A percentile compares a stretch with the other conserved stretches of the same genome.
Evolutionary conservation across 768 basidiomycete genomes (phyloP).

Genomic region (Pleurotus cornucopiae): DNA sequence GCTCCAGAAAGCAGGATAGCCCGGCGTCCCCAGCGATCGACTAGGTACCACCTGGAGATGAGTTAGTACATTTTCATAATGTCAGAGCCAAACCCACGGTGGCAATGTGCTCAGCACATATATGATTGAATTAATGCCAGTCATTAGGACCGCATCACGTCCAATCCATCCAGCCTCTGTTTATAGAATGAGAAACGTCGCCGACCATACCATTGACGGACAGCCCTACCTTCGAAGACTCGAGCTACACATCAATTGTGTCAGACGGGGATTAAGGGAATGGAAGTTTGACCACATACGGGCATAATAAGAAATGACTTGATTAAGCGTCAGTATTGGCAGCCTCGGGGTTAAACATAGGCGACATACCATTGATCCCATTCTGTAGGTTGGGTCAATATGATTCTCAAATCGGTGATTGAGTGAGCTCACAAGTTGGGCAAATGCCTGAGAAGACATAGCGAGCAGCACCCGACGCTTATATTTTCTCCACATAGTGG

Average conservation of each 20-base stretch:
- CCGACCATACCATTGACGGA: not conserved
- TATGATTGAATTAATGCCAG: conserved; percentile 86
- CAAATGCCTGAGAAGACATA: conserved; percentile 94
- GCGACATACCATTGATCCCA: conserved; percentile 79
- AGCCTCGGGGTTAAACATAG: conserved; percentile 8
- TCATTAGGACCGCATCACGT: conserved; percentile 91
- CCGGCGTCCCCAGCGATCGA: conserved; percentile 88
- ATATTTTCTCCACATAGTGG: conserved; percentile 82
- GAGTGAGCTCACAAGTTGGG: conserved; percentile 69
- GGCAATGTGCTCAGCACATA: conserved; percentile 79
- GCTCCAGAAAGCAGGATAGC: conserved; percentile 86
- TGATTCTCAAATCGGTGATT: not conserved
- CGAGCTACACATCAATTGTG: conserved; percentile 47
- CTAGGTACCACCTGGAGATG: conserved; percentile 77
- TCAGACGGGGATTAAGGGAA: conserved; percentile 5
- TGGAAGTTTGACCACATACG: conserved; percentile 46
- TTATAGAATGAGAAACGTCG: not conserved
- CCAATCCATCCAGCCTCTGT: conserved; percentile 95
- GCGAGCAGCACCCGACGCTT: conserved; percentile 85
- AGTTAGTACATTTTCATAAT: conserved; percentile 10
- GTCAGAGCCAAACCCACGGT: conserved; percentile 51
- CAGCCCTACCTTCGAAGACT: conserved; percentile 78
- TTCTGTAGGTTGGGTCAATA: conserved; percentile 46
- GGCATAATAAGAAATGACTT: conserved; percentile 92
- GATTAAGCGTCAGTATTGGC: not conserved